Evolutionary conservation across 148 eudicot species (phyloP).

Genomic region (Rhododendron williamsianum): DNA sequence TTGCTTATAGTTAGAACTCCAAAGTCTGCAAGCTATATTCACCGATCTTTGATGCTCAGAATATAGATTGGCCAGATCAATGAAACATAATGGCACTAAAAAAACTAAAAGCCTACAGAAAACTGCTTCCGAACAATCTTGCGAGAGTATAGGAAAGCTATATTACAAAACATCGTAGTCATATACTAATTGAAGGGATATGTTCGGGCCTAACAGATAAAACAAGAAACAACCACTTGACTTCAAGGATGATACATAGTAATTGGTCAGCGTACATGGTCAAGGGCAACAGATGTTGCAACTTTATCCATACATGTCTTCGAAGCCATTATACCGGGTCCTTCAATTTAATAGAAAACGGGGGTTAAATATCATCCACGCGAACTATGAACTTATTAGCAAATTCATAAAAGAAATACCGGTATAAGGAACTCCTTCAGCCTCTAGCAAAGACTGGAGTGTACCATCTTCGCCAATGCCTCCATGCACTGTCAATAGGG

Average conservation of each 20-base stretch:
- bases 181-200: not conserved
- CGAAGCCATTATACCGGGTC: conserved; percentile 75
- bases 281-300: conserved; percentile 71
- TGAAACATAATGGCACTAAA: not conserved
- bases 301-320: conserved; percentile 91
- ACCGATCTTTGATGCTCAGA: conserved; percentile 9
- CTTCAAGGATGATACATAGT: not conserved
- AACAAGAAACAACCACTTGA: not conserved
- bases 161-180: not conserved
- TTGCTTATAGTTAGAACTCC: conserved; percentile 83
- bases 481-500: conserved; percentile 66
- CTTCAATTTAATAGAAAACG: conserved; percentile 32
- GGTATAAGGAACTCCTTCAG: conserved; percentile 68
- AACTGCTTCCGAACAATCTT: not conserved
- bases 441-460: conserved; percentile 74
- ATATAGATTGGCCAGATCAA: not conserved
- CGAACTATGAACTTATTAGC: not conserved
- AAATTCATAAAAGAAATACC: conserved; percentile 35
- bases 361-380: not conserved
- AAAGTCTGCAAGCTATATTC: conserved; percentile 49
- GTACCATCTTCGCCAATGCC: conserved; percentile 97
- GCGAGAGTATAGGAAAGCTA: not conserved
- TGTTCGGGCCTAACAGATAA: not conserved
- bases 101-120: not conserved
- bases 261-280: conserved; percentile 45